Evolutionary conservation across 1,139 yeast genomes (phyloP).

Genomic region (Debaryomyces nepalensis): DNA sequence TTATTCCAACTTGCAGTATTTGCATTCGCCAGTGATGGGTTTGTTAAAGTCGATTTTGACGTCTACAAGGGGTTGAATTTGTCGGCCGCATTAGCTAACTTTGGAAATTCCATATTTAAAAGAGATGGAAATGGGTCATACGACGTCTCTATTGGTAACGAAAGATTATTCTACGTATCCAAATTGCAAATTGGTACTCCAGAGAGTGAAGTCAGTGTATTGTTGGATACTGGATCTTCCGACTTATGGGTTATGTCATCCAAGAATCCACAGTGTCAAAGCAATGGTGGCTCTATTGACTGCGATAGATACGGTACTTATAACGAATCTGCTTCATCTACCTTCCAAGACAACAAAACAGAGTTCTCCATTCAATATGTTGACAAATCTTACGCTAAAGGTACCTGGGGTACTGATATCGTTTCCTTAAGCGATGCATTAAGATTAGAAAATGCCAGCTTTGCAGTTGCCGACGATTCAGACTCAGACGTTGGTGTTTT

Average conservation of each 20-base stretch:
- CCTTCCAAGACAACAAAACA: constrained; percentile 52
- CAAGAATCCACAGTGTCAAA: constrained; percentile 28
- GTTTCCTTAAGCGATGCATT: constrained; percentile 24
- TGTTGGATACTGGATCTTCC: constrained; percentile 71
- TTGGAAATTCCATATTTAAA: constrained; percentile 16
- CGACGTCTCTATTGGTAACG: constrained; percentile 19
- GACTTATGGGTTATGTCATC: constrained; percentile 61
- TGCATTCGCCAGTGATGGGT: constrained; percentile 25
- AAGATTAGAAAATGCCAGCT: constrained; percentile 43
- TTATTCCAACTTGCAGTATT: constrained; percentile 18
- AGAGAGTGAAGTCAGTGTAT: constrained; percentile 52
- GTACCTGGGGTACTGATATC: constrained; percentile 62
- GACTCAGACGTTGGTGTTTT: constrained; percentile 61
- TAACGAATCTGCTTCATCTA: constrained; percentile 46
- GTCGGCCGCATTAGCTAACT: constrained; percentile 20
- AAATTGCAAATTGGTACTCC: constrained; percentile 60
- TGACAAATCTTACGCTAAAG: constrained; percentile 39
- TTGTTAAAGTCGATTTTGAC: constrained; percentile 26
- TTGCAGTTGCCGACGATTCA: constrained; percentile 61
- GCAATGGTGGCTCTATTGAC: constrained; percentile 26
- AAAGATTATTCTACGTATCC: constrained; percentile 36
- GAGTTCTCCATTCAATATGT: constrained; percentile 35
- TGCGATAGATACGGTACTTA: constrained; percentile 56
- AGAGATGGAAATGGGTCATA: constrained; percentile 15
- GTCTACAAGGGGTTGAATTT: constrained; percentile 25